Evolutionary conservation across 257 asterid species (phyloP), one percentile per base, ranked within the genome.

Genomic region (Linderniella brevidens): DNA sequence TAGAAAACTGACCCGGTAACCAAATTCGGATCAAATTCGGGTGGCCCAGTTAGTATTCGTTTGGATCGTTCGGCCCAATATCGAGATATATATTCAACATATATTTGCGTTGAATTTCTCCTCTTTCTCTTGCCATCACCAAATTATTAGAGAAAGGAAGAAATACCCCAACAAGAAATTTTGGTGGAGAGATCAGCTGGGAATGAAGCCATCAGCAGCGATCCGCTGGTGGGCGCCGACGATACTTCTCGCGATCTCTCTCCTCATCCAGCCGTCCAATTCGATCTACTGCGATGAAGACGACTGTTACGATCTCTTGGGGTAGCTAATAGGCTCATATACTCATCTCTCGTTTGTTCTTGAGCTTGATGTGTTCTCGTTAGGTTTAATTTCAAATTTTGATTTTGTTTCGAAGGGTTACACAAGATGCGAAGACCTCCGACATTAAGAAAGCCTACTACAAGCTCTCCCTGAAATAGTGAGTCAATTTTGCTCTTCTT

Each of bases 231-330:
- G 66, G 58, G 58, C 57, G 11, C 69, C 79, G 51, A 49, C 75
- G 16, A 13, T 67, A 13, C 13, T 64, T 19, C 45, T 90, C 54
- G 58, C 57, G 56, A 36, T 74, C 48, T 63, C 55, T 41, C 64
- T 77, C 55, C 72, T 85, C 58, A 68, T 90, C 69, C 83, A 64
- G 32, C 86, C 93, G 13, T 71, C 81, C 18, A 10, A 55, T 59
- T 79, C 96, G 72, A 90, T 90, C 61, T 90, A 81, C 75, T 90
- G 96, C 52, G 94, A 85, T 39, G 94, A 90, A 63, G 93, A 90
- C 35, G 93, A 85, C 60, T 90, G 93, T 60, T 90, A 90, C 70
- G 94, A 84, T 80, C 82, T 88, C 56, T 67, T 88, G 38, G 96
- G 94, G 96, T 85, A 62, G 43, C 53, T 50, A 19, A 42, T 35